A percentile compares a stretch with the other conserved stretches of the same genome.
Evolutionary conservation across 805 yeast species (phyloP).

Genomic region (Candida manassasensis): DNA sequence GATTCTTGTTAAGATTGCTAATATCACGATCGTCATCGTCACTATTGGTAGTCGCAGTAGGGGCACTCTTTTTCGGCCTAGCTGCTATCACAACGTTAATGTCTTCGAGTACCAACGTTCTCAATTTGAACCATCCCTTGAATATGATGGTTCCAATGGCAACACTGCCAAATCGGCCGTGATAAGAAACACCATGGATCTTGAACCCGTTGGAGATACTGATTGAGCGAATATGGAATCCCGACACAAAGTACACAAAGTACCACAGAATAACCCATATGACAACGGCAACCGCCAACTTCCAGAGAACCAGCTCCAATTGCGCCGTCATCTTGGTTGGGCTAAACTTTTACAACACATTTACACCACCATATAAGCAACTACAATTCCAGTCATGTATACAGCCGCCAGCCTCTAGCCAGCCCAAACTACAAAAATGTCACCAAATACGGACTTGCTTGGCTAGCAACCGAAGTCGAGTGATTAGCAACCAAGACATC

Average conservation of each 20-base stretch:
- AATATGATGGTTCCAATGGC: constrained; percentile 22
- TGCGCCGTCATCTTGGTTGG: not conserved
- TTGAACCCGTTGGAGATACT: constrained; percentile 35
- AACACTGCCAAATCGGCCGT: constrained; percentile 11
- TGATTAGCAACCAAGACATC: too few relatives aligned
- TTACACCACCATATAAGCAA: too few relatives aligned
- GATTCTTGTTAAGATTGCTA: too few relatives aligned
- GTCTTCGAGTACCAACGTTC: constrained; percentile 27
- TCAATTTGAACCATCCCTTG: constrained; percentile 36
- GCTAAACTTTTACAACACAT: too few relatives aligned
- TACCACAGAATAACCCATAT: constrained; percentile 31
- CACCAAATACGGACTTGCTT: too few relatives aligned
- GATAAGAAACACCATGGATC: constrained; percentile 26
- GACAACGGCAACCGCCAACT: not conserved
- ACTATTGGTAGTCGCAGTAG: too few relatives aligned
- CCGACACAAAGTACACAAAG: constrained; percentile 24
- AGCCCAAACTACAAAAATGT: too few relatives aligned
- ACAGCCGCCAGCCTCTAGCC: too few relatives aligned
- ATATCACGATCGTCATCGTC: too few relatives aligned
- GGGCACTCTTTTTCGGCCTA: constrained; percentile 9
- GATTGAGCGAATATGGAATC: constrained; percentile 29
- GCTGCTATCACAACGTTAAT: constrained; percentile 7
- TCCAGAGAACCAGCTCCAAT: constrained; percentile 2
- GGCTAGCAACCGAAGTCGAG: too few relatives aligned
- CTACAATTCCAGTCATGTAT: too few relatives aligned